Evolutionary conservation across 2,329 filamentous ascomycete genomes (phyloP), one percentile per base, ranked within the genome.

Genomic region (Truncatella angustata): DNA sequence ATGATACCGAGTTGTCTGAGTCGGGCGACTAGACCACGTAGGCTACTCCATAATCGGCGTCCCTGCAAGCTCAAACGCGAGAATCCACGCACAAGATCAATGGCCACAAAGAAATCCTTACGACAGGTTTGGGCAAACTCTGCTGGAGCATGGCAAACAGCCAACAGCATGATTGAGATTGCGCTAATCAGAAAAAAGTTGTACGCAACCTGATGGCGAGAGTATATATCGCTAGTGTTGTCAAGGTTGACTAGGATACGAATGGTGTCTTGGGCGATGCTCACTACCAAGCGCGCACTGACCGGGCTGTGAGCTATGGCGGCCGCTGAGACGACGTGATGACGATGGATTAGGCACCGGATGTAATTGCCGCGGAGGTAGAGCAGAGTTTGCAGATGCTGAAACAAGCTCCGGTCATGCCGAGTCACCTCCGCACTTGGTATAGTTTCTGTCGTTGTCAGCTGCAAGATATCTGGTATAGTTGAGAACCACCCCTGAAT

Each of bases 281-380:
- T 35, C 23, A 50, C 47, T 5, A 42, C 47, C n/a, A 50, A 16
- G 3, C 16, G 24, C 18, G 47, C 47, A 23, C 34, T 32, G 21
- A n/a, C 36, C 20, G 36, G 16, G 12, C 30, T 34, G 20, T 40
- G 20, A 20, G 5, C 12, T 18, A 50, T 50, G 12, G 35, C 21
- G 14, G 24, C 23, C 5, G 35, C 11, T 3, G 47, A 50, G 6
- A 50, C 20, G 10, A 50, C 47, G 23, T 50, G 37, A 23, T 50
- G 36, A 10, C 47, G 21, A 26, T 50, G 37, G 14, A 50, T 40
- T 18, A 50, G 28, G 14, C 24, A 40, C 24, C 47, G 35, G 18
- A 50, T 40, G 36, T 50, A 50, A 23, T 50, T 50, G 12, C 47
- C 47, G 14, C 47, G 47, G 14, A 50, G 36, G 18, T 50, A 50